phyloP scores from a whole-genome alignment of 768 basidiomycete species.

The Termitomyces sp. region DNA sequence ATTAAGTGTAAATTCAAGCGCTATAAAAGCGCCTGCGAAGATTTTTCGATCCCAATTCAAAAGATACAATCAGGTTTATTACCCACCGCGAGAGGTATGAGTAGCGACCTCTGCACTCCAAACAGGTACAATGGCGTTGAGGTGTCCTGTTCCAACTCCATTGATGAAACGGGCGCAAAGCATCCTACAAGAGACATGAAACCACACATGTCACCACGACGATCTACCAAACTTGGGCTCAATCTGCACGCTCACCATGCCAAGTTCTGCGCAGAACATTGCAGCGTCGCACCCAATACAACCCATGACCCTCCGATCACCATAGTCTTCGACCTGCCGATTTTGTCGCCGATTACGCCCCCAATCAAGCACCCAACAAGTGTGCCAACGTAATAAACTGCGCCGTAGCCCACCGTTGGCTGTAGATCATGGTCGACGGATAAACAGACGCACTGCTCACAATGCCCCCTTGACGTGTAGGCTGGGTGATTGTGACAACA shows the following conservation, averaged over 20 bases:
- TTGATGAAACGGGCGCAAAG: conserved; percentile 37
- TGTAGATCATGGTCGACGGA: not conserved
- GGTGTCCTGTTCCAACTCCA: conserved; percentile 36
- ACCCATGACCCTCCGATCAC: conserved; percentile 33
- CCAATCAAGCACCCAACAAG: conserved; percentile 34
- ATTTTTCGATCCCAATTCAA: not conserved
- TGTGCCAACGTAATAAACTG: conserved; percentile 38
- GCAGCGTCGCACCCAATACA: conserved; percentile 33
- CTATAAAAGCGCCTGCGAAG: conserved; percentile 33
- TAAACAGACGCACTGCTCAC: conserved; percentile 28
- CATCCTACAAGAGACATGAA: conserved; percentile 28
- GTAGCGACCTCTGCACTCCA: conserved; percentile 41
- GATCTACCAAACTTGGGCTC: not conserved
- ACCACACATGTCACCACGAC: not conserved
- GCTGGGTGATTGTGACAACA: conserved; percentile 35
- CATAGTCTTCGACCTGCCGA: conserved; percentile 36
- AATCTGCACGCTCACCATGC: conserved; percentile 24
- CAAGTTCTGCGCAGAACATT: conserved; percentile 36
- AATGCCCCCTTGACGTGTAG: conserved; percentile 38
- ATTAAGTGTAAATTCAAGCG: conserved; percentile 35
- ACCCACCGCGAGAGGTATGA: conserved; percentile 31
- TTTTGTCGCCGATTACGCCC: conserved; percentile 33
- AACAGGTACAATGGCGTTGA: conserved; percentile 39
- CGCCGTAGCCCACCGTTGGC: too few relatives aligned
- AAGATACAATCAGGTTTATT: not conserved